These are phyloP conservation scores for Syzygium oleosum DNA, from an alignment of 345 rosid species.

Conservation along the genomic window DNA sequence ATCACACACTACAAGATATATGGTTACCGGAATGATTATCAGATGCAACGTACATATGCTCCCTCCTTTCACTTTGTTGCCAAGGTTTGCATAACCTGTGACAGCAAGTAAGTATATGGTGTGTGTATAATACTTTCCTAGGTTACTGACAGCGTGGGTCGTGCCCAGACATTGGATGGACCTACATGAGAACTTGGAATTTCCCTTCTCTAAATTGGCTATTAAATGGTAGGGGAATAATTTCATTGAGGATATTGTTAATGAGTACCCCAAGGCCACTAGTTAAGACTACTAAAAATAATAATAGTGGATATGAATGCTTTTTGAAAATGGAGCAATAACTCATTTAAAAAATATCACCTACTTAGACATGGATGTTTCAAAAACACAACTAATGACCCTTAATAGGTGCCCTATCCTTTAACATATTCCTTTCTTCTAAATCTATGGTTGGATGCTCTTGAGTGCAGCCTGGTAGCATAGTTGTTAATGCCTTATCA, in stretches of 20 bases:
- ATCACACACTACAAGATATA: neutral
- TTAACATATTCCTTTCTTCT: neutral
- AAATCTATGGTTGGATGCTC: neutral
- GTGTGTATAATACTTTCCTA: neutral
- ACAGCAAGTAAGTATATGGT: too few species aligned
- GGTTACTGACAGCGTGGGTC: neutral
- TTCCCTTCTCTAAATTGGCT: neutral
- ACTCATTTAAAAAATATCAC: neutral
- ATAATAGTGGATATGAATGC: neutral
- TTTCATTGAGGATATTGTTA: neutral
- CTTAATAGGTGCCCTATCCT: neutral
- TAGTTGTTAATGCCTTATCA: neutral
- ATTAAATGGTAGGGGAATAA: neutral
- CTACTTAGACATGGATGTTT: neutral
- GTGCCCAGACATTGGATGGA: neutral
- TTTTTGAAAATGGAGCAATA: neutral
- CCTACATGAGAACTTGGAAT: neutral
- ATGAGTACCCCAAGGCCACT: neutral
- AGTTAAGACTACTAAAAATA: neutral
- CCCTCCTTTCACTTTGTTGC: too few species aligned
- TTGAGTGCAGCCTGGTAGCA: neutral
- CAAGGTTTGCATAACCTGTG: too few species aligned
- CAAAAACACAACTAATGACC: too few species aligned
- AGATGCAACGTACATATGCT: neutral
- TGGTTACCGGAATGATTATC: neutral